Evolutionary conservation across 139 green algal species (phyloP).

Genomic region (Chlorella sorokiniana): DNA sequence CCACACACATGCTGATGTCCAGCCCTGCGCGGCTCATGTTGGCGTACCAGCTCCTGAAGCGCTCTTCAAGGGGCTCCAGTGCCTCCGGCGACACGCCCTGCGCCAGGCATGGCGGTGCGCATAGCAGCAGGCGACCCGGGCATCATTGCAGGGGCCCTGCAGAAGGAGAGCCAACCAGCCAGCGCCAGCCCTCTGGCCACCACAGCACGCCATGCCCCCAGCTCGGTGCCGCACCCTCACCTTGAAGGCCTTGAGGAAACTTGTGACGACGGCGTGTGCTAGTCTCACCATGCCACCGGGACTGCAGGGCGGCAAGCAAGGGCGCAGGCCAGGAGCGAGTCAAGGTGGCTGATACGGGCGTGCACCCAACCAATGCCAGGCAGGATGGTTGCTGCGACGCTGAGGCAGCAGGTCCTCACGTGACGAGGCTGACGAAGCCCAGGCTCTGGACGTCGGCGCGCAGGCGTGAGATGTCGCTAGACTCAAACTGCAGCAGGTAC

Average conservation of each 20-base stretch:
- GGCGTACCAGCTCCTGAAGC: constrained; percentile 41
- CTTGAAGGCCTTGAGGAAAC: constrained; percentile 60
- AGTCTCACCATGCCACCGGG: constrained; percentile 65
- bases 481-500: constrained; percentile 67
- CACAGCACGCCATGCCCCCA: not conserved
- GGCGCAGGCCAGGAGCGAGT: not conserved
- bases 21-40: constrained; percentile 62
- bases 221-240: not conserved
- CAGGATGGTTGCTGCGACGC: not conserved
- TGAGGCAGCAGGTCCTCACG: not conserved
- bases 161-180: not conserved
- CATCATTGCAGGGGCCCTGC: not conserved
- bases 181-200: not conserved
- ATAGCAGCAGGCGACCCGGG: constrained; percentile 10
- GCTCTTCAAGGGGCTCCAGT: constrained; percentile 4
- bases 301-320: not conserved
- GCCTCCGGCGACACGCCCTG: not conserved
- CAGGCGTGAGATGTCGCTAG: constrained; percentile 72
- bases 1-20: constrained; percentile 64
- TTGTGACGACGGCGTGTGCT: constrained; percentile 59
- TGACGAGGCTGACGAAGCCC: constrained; percentile 55
- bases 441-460: constrained; percentile 63
- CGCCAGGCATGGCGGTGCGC: not conserved
- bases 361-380: not conserved
- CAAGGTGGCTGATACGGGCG: not conserved